Percentiles rank a stretch among this genome's conserved stretches.
Evolutionary conservation across 371 early-diverging fungal species (phyloP).

Genomic region (Modicella reniformis): DNA sequence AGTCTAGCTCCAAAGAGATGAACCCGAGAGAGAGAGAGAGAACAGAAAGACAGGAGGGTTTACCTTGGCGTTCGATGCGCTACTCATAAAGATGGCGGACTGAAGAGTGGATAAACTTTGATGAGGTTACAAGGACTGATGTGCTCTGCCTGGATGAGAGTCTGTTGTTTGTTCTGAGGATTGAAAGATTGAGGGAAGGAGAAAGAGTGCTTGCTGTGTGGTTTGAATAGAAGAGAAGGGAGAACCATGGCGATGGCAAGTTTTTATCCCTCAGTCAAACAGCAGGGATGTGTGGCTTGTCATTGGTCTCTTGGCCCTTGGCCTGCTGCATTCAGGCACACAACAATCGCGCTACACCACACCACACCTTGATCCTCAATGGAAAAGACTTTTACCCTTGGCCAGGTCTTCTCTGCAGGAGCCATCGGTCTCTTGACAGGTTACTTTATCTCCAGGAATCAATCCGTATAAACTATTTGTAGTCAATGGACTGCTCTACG

Average conservation of each 20-base stretch:
- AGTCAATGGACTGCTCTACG: too few relatives aligned
- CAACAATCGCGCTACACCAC: too few relatives aligned
- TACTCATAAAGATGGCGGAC: slow-evolving; percentile 55
- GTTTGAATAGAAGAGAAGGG: too few relatives aligned
- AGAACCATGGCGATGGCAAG: too few relatives aligned
- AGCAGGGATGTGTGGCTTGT: too few relatives aligned
- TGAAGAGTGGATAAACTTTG: slow-evolving; percentile 6
- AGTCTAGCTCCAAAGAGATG: background rate
- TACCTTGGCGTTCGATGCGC: slow-evolving; percentile 57
- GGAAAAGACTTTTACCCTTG: slow-evolving; percentile 50
- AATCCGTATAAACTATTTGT: slow-evolving; percentile 18
- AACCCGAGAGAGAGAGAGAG: background rate
- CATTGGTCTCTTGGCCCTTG: too few relatives aligned
- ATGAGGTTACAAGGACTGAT: background rate
- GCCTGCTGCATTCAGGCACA: too few relatives aligned
- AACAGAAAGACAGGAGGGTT: background rate
- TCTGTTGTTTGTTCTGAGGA: slow-evolving; percentile 2
- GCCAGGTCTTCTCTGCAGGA: slow-evolving; percentile 42
- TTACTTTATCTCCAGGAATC: slow-evolving; percentile 22
- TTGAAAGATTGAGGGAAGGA: background rate
- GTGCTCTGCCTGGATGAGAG: background rate
- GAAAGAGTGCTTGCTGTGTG: too few relatives aligned
- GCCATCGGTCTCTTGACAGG: slow-evolving; percentile 48
- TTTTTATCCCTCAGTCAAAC: too few relatives aligned
- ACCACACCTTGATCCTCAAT: slow-evolving; percentile 2